phyloP scores from a whole-genome alignment of 768 basidiomycete genomes.

The Cyathus striatus region DNA sequence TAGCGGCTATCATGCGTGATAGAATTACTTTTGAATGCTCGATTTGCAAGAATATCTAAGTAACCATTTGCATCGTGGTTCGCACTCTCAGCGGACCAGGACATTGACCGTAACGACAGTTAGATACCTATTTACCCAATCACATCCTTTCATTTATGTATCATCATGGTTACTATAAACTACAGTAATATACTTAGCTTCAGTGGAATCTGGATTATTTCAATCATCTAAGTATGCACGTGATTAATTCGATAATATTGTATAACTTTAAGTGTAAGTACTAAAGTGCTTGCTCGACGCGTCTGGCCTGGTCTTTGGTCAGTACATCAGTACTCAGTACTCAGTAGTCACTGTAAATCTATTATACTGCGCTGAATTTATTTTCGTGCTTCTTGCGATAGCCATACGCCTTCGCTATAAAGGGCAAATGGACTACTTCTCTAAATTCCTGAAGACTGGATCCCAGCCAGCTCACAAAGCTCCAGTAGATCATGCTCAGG shows the following conservation, averaged over 20 bases:
- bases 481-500: conserved; percentile 59
- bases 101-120: conserved; percentile 15
- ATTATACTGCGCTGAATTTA: not conserved
- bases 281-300: too few relatives aligned
- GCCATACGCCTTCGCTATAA: too few relatives aligned
- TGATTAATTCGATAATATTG: too few relatives aligned
- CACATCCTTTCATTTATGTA: too few relatives aligned
- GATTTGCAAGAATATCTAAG: conserved; percentile 82
- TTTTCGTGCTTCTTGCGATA: not conserved
- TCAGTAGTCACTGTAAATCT: too few relatives aligned
- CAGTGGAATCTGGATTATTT: too few relatives aligned
- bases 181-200: too few relatives aligned
- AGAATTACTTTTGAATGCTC: conserved; percentile 74
- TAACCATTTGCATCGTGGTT: too few relatives aligned
- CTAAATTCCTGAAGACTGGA: conserved; percentile 61
- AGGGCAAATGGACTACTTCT: conserved; percentile 90
- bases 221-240: too few relatives aligned
- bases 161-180: too few relatives aligned
- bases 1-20: conserved; percentile 80
- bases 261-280: not conserved
- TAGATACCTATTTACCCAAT: too few relatives aligned
- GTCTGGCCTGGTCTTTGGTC: too few relatives aligned
- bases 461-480: conserved; percentile 42
- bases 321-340: not conserved
- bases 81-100: conserved; percentile 14